Evolutionary conservation across 371 early-diverging fungal species (phyloP).

Genomic region (Parasitella parasitica): DNA sequence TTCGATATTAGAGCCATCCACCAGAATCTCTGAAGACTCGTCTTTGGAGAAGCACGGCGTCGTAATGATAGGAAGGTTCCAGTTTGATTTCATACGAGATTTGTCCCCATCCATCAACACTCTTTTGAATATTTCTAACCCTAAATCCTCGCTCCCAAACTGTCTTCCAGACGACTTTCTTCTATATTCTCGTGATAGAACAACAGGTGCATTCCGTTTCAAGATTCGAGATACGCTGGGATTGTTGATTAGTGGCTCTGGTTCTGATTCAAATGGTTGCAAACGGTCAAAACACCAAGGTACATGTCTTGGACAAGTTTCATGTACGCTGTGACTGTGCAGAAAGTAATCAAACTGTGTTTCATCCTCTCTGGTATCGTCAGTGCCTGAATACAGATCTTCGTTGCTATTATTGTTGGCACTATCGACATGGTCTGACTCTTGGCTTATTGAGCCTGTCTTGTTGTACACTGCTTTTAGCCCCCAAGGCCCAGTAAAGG

Average conservation of each 20-base stretch:
- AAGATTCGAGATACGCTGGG: conserved; percentile 53
- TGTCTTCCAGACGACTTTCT: conserved; percentile 24
- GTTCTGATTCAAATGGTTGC: conserved; percentile 57
- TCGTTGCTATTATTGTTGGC: background rate
- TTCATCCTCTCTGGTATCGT: conserved; percentile 12
- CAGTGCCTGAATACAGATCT: conserved; percentile 1
- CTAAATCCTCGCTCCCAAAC: conserved; percentile 18
- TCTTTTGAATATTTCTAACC: conserved; percentile 37
- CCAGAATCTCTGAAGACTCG: conserved; percentile 35
- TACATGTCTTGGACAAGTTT: conserved; percentile 23
- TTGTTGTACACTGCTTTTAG: conserved; percentile 47
- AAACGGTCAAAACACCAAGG: conserved; percentile 54
- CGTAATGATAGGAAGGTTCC: conserved; percentile 29
- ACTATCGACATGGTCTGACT: background rate
- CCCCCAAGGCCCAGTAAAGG: conserved; percentile 51
- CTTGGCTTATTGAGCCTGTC: conserved; percentile 25
- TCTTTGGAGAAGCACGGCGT: conserved; percentile 39
- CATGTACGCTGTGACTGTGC: conserved; percentile 25
- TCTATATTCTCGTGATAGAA: conserved; percentile 57
- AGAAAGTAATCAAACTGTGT: conserved; percentile 31
- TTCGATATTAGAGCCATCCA: conserved; percentile 29
- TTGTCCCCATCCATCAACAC: conserved; percentile 40
- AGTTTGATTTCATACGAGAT: conserved; percentile 14
- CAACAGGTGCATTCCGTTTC: conserved; percentile 50
- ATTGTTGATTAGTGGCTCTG: conserved; percentile 54